phyloP scores from a whole-genome alignment of 139 green algal genomes.

The Chlorella vulgaris region DNA sequence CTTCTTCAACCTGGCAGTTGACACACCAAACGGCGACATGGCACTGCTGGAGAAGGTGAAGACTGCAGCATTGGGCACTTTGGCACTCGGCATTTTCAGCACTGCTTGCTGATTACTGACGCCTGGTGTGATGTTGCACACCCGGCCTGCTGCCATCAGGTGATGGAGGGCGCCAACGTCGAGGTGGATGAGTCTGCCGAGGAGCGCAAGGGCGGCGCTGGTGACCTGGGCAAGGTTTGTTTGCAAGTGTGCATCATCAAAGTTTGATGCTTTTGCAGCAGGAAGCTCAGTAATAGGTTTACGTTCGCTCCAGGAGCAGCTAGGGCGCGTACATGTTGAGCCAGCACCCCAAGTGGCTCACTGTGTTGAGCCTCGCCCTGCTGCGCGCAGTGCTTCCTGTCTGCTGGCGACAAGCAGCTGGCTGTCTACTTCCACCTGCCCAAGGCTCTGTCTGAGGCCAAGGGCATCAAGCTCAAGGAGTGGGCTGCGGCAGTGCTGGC shows the following conservation, averaged over 20 bases:
- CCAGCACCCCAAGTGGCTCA: too few relatives aligned
- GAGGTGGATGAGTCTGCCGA: constrained; percentile 78
- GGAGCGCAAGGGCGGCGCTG: constrained; percentile 82
- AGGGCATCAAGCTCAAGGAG: constrained; percentile 43
- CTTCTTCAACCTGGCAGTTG: constrained; percentile 82
- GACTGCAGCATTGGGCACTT: not conserved
- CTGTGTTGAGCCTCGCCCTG: too few relatives aligned
- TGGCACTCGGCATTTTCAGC: not conserved
- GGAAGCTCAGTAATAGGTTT: too few relatives aligned
- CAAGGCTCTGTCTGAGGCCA: constrained; percentile 60
- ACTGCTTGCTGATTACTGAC: not conserved
- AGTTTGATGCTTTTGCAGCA: too few relatives aligned
- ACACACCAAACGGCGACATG: constrained; percentile 67
- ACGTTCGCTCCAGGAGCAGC: too few relatives aligned
- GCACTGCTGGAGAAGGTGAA: constrained; percentile 58
- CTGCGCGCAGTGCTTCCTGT: constrained; percentile 66
- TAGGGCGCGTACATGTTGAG: not conserved
- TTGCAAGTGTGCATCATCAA: too few relatives aligned
- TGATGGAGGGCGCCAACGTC: constrained; percentile 73
- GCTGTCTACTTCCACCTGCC: constrained; percentile 74
- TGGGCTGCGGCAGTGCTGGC: constrained; percentile 48
- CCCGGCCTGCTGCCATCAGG: not conserved
- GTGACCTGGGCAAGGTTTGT: constrained; percentile 42
- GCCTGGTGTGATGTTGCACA: not conserved
- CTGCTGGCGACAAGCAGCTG: constrained; percentile 72